A percentile compares a stretch with the other conserved stretches of the same genome.
Conservation (phyloP, 495 filamentous ascomycete genomes). For the Tuber indicum region DNA sequence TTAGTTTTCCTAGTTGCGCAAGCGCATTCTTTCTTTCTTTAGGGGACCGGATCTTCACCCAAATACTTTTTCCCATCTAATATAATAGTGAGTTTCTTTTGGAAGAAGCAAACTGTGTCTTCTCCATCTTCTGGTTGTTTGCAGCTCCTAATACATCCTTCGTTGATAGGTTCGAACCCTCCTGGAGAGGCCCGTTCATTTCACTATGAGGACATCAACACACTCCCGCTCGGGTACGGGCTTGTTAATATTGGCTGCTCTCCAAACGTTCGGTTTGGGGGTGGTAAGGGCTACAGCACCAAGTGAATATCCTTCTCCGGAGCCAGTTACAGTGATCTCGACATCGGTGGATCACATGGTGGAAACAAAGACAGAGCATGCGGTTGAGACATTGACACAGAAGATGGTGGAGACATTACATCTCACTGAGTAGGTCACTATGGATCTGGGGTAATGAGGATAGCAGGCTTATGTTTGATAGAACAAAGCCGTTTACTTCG, state of each 20-base stretch:
- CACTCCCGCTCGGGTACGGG: conserved; percentile 22
- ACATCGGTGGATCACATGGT: conserved; percentile 16
- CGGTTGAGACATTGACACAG: conserved; percentile 19
- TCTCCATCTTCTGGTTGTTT: not conserved
- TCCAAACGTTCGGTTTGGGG: conserved; percentile 26
- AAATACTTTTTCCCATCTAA: conserved; percentile 22
- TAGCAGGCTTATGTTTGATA: conserved; percentile 9
- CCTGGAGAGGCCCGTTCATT: conserved; percentile 35
- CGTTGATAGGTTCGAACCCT: conserved; percentile 15
- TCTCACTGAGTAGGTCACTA: conserved; percentile 24
- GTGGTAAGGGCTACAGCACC: conserved; percentile 18
- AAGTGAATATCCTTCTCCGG: conserved; percentile 10
- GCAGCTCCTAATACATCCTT: conserved; percentile 1
- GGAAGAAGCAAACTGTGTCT: not conserved
- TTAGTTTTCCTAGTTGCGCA: conserved; percentile 5
- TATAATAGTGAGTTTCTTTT: not conserved
- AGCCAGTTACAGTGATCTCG: not conserved
- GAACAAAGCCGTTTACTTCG: conserved; percentile 5
- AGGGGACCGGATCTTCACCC: conserved; percentile 24
- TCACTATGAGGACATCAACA: conserved; percentile 31
- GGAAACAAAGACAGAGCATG: conserved; percentile 17
- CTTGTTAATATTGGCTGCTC: conserved; percentile 21
- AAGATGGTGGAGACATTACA: conserved; percentile 16
- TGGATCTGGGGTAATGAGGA: not conserved
- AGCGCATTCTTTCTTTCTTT: conserved; percentile 22